These are phyloP conservation scores for Capsicum chinense DNA, from an alignment of 257 asterid genomes.

Conservation along the genomic window DNA sequence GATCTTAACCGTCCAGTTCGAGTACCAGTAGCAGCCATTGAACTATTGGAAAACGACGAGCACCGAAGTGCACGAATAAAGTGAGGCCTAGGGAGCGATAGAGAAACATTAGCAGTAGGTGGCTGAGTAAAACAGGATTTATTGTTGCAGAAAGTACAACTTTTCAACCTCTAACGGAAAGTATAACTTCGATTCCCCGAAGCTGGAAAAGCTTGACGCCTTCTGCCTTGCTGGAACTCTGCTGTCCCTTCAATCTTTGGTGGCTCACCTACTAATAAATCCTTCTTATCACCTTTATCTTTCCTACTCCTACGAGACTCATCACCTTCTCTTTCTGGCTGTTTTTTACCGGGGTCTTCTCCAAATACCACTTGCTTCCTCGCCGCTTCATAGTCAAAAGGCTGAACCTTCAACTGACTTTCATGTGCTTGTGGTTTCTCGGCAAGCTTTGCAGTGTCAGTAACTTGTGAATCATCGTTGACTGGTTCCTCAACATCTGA, in stretches of 20 bases:
- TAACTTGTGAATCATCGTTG: slow-evolving; percentile 36
- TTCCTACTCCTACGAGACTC: slow-evolving; percentile 37
- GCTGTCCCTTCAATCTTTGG: slow-evolving; percentile 45
- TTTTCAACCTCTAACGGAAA: slow-evolving; percentile 49
- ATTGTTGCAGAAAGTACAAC: not conserved
- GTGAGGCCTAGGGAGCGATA: no score
- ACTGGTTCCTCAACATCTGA: slow-evolving; percentile 55
- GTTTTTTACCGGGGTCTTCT: slow-evolving; percentile 29
- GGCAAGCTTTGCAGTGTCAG: slow-evolving; percentile 27
- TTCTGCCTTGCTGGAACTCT: slow-evolving; percentile 67
- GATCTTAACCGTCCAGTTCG: no score
- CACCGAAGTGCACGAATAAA: no score
- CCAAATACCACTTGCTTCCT: slow-evolving; percentile 67
- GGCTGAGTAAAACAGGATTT: no score
- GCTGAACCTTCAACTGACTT: slow-evolving; percentile 47
- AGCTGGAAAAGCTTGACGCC: slow-evolving; percentile 93
- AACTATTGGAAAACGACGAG: no score
- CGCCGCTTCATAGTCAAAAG: slow-evolving; percentile 80
- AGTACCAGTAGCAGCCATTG: no score
- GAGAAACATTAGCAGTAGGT: no score
- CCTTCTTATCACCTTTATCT: slow-evolving; percentile 45
- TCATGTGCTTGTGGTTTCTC: slow-evolving; percentile 45
- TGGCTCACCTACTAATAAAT: slow-evolving; percentile 29
- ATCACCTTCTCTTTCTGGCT: slow-evolving; percentile 30
- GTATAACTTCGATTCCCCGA: slow-evolving; percentile 92